phyloP scores from a whole-genome alignment of 495 filamentous ascomycete species.

The Aspergillus steynii region DNA sequence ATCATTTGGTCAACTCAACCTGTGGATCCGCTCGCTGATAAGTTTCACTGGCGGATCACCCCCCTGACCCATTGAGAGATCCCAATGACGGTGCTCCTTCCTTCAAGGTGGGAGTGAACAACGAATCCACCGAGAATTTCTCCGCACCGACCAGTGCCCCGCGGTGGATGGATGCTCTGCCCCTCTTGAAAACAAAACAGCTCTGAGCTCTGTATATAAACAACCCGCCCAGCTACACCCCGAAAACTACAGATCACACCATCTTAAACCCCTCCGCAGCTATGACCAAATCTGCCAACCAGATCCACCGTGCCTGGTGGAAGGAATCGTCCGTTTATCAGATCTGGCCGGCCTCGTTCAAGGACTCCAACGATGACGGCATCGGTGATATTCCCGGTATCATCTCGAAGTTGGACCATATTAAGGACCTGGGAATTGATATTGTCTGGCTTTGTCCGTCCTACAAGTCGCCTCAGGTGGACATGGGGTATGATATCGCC shows the following conservation, averaged over 20 bases:
- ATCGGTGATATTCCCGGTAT: conserved; percentile 69
- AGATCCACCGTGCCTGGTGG: conserved; percentile 53
- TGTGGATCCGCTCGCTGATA: background rate
- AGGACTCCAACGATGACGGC: conserved; percentile 67
- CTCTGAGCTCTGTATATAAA: background rate
- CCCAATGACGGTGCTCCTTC: background rate
- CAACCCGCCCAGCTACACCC: background rate
- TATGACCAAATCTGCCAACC: conserved; percentile 30
- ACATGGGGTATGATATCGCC: conserved; percentile 66
- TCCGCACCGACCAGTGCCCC: background rate
- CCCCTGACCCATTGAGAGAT: background rate
- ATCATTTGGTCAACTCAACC: background rate
- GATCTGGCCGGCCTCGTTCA: conserved; percentile 67
- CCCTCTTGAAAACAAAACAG: background rate
- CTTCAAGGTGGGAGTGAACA: background rate
- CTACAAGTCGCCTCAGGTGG: conserved; percentile 64
- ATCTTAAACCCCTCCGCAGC: conserved; percentile 1
- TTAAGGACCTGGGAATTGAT: conserved; percentile 62
- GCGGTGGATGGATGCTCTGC: background rate
- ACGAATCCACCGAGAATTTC: conserved; percentile 8
- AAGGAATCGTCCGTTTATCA: conserved; percentile 65
- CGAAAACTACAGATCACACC: background rate
- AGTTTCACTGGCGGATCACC: background rate
- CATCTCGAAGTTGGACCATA: conserved; percentile 64
- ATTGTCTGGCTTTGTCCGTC: conserved; percentile 70